Evolutionary conservation across 257 asterid species (phyloP).

Genomic region (Solanum ossicruentum): DNA sequence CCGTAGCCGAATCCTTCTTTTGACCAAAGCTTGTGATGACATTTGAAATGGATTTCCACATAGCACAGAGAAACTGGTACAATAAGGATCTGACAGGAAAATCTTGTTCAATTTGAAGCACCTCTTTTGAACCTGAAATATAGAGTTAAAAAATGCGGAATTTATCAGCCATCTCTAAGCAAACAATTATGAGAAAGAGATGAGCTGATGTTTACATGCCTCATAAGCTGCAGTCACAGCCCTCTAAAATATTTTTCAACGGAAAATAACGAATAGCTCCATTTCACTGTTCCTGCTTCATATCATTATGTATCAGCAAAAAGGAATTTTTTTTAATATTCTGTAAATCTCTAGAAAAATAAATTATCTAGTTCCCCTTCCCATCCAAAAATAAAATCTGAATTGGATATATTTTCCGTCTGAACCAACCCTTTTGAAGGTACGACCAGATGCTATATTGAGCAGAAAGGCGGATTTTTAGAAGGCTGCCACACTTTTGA

Average conservation of each 20-base stretch:
- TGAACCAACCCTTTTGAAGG: neutral
- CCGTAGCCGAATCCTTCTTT: constrained; percentile 34
- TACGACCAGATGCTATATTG: neutral
- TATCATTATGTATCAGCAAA: neutral
- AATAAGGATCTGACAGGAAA: neutral
- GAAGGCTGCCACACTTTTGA: neutral
- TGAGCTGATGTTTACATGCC: neutral
- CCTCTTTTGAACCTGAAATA: neutral
- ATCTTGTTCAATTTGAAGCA: neutral
- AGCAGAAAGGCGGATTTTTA: neutral
- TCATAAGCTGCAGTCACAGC: neutral
- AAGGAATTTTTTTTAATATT: neutral
- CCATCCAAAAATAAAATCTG: neutral
- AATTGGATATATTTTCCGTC: neutral
- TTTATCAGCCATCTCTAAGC: neutral
- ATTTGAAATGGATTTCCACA: constrained; percentile 73
- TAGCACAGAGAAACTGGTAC: constrained; percentile 12
- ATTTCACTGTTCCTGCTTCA: too few species aligned
- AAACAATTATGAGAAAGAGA: neutral
- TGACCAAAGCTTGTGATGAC: constrained; percentile 47
- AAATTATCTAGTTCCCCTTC: neutral
- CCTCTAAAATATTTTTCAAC: neutral
- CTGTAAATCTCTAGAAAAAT: neutral
- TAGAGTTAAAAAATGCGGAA: neutral
- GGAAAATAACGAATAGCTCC: neutral